Base-by-base conservation (phyloP, 768 basidiomycete species). In the Trametes coccinea region DNA sequence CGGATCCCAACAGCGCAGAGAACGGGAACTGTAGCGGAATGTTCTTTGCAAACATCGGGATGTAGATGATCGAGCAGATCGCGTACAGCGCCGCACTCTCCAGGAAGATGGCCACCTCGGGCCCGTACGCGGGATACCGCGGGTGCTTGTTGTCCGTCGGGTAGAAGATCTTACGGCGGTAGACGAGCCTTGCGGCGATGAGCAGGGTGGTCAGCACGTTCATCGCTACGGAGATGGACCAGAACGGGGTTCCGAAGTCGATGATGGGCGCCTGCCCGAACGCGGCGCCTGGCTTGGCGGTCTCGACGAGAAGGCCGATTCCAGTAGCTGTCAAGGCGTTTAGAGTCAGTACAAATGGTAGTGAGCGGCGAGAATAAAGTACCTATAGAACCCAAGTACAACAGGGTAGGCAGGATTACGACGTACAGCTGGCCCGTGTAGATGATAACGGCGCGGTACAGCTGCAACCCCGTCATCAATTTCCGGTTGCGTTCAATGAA, bases 221-320 rank as follows among this genome's bases (percentile, higher is more conserved):
- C 43, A 22, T 46, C 7, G 30, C 17, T 30, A 57, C 33, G 31
- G 56, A 48, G 0, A 57, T 43, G 2, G 45, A 57, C 31, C 31
- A 57, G 30, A 48, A 57, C 2, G 56, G 45, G 11, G 56, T 57
- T 2, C 45, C 45, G 34, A 48, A 48, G 56, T 49, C 37, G 46
- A 57, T 47, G 56, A 57, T 29, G 22, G 30, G 33, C 2, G 44
- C 16, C 34, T 39, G 29, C 33, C 44, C 33, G 46, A 56, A 56
- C 9, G 16, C 30, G 8, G 55, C 55, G 14, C 43, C 55, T 10
- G 45, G 56, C 56, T 57, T 57, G 27, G 29, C 56, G 31, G 56
- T 57, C 33, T 48, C 45, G 45, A 48, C 56, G 33, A 57, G 56
- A 45, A 57, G 44, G 5, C 45, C 45, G 31, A 48, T 57, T 8